Conservation (phyloP, 2,329 filamentous ascomycete species). For the Lecanosticta acicola region DNA sequence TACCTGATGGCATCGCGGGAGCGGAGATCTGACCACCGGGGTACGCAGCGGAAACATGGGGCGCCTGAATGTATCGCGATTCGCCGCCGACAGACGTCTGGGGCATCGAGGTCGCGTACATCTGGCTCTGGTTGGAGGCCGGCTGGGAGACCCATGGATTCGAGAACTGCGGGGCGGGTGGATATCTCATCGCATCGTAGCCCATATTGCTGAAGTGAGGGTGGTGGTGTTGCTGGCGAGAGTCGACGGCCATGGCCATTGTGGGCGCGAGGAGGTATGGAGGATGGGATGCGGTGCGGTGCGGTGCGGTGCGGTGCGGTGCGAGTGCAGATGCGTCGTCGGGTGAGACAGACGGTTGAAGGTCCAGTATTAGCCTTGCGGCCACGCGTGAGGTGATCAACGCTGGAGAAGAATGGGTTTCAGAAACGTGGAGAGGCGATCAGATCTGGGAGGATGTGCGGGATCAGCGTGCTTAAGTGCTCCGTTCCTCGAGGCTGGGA, state of each 20-base stretch:
- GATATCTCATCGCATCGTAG: conserved; percentile 75
- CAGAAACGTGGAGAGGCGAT: conserved; percentile 47
- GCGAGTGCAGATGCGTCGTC: conserved; percentile 17
- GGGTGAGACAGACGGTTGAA: conserved; percentile 15
- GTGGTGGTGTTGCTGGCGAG: conserved; percentile 64
- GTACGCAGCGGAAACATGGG: conserved; percentile 44
- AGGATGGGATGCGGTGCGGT: conserved; percentile 19
- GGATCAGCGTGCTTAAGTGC: conserved; percentile 46
- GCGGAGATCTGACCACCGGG: conserved; percentile 62
- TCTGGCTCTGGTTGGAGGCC: conserved; percentile 50
- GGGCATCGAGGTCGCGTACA: conserved; percentile 61
- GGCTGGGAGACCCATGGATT: conserved; percentile 76
- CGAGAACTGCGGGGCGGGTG: conserved; percentile 66
- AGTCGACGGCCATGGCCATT: conserved; percentile 95
- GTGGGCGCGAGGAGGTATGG: conserved; percentile 16
- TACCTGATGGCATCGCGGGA: conserved; percentile 63
- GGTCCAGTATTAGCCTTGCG: conserved; percentile 7
- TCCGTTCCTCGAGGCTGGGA: conserved; percentile 26
- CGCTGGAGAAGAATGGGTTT: conserved; percentile 24
- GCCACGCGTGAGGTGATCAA: conserved; percentile 23
- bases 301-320: conserved; percentile 21
- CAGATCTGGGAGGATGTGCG: conserved; percentile 39
- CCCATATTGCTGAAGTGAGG: conserved; percentile 65
- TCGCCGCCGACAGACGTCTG: conserved; percentile 55
- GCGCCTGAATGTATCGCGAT: conserved; percentile 28